Evolutionary conservation across 495 filamentous ascomycete genomes (phyloP), one percentile per base, ranked within the genome.

Genomic region (Podospora anserina): DNA sequence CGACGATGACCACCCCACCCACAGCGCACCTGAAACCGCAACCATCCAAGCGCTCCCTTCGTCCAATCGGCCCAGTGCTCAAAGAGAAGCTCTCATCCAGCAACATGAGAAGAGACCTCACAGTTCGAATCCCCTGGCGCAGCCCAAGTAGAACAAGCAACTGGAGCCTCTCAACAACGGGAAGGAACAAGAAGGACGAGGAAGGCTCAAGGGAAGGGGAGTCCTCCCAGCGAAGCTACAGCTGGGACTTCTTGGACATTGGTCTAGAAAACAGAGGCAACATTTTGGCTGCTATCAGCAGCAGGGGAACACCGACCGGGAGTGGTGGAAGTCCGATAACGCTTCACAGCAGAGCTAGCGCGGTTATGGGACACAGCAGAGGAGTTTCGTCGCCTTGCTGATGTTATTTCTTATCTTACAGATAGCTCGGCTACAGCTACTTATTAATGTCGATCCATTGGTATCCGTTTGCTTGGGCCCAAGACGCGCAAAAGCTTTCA

Each of bases 171-270:
- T 23, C 54, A 39, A 39, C 53, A 2, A 44, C 30, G 20, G 56
- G 32, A 30, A 20, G 44, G 23, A n/a, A 49, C 34, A 55, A 27
- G 39, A 49, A 49, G 13, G 39, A 49, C 39, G 39, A 49, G 9
- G 39, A 49, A 3, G 56, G 56, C 56, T 1, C 23, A 9, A 18
- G 30, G 16, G 49, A 7, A 64, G n/a, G 61, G 5, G 18, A 18
- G 13, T 49, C 39, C 2, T 49, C 32, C n/a, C 23, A 64, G 58
- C 57, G 58, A 34, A 57, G 58, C 23, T 44, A 30, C 61, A 69
- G 70, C 19, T 72, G 70, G 70, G 70, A 72, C n/a, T 72, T 72
- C 34, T 26, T 72, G 19, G 70, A 72, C n/a, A 66, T 69, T 30
- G 67, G 70, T 5, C 54, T 65, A 20, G 70, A 68, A 5, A 53